These are phyloP conservation scores for Diatrype stigma DNA, from an alignment of 2,329 filamentous ascomycete genomes.

Conservation along the genomic window DNA sequence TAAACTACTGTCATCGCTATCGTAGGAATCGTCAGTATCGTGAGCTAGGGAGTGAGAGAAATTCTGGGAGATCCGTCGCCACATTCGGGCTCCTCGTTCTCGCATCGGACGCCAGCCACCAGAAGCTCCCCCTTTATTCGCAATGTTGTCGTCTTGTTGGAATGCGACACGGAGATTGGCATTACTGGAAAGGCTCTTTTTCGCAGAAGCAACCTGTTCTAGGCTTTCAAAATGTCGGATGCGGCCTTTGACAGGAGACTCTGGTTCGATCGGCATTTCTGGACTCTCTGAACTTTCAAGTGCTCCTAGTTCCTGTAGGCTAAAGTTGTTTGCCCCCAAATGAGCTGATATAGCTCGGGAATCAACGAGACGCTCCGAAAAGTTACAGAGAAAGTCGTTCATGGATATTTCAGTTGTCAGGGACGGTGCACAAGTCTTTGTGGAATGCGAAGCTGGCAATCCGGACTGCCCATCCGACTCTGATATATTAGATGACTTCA, in stretches of 20 bases:
- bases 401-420: constrained; percentile 25
- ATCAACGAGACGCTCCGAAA: constrained; percentile 10
- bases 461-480: neutral
- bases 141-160: constrained; percentile 2
- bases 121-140: constrained; percentile 2
- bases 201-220: constrained; percentile 9
- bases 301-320: neutral
- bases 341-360: neutral
- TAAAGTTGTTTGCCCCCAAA: neutral
- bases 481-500: constrained; percentile 2
- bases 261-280: constrained; percentile 6
- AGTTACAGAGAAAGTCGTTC: constrained; percentile 26
- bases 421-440: constrained; percentile 17
- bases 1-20: constrained; percentile 4
- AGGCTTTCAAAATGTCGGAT: constrained; percentile 27
- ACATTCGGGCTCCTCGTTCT: constrained; percentile 19
- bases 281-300: constrained; percentile 1
- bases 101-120: constrained; percentile 19
- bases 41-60: constrained; percentile 18
- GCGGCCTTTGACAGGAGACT: constrained; percentile 24
- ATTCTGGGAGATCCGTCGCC: constrained; percentile 26
- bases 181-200: neutral
- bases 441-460: constrained; percentile 1
- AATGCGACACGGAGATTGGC: neutral
- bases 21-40: constrained; percentile 2